Percentiles rank a stretch among this genome's conserved stretches.
phyloP scores from a whole-genome alignment of 306 rosid species.

The Quercus ilex region DNA sequence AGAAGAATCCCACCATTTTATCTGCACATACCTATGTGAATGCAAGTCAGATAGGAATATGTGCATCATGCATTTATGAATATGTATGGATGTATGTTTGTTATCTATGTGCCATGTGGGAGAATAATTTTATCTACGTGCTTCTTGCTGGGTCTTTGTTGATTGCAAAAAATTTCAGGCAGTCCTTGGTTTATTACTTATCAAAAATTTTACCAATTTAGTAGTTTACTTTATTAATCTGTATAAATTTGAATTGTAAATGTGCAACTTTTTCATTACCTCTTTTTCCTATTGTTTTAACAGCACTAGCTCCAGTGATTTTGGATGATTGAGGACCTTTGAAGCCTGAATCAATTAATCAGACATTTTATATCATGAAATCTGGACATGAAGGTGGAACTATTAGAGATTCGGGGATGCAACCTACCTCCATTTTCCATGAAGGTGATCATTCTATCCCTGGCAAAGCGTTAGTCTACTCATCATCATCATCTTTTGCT shows the following conservation, averaged over 20 bases:
- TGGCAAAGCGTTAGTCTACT: conserved; percentile 1
- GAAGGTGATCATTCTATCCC: conserved; percentile 11
- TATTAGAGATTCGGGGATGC: neutral
- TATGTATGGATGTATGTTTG: neutral
- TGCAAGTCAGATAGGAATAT: neutral
- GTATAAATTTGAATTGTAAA: neutral
- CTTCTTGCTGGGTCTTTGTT: too few species aligned
- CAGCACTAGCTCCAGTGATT: neutral
- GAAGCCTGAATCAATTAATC: conserved; percentile 22
- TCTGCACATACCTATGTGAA: neutral
- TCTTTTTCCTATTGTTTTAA: neutral
- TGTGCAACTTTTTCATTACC: neutral
- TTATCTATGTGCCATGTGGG: neutral
- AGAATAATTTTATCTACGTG: neutral
- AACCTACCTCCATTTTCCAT: neutral
- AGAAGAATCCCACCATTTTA: neutral
- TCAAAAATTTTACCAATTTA: neutral
- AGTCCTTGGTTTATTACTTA: too few species aligned
- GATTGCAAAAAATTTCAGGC: too few species aligned
- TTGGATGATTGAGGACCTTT: neutral
- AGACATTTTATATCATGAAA: conserved; percentile 26
- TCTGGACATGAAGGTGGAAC: conserved; percentile 11
- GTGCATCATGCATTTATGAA: neutral
- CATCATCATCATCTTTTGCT: conserved; percentile 8
- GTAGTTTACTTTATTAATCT: neutral